These are phyloP conservation scores for Neofusicoccum cordaticola DNA, from an alignment of 2,329 filamentous ascomycete species.

Conservation along the genomic window DNA sequence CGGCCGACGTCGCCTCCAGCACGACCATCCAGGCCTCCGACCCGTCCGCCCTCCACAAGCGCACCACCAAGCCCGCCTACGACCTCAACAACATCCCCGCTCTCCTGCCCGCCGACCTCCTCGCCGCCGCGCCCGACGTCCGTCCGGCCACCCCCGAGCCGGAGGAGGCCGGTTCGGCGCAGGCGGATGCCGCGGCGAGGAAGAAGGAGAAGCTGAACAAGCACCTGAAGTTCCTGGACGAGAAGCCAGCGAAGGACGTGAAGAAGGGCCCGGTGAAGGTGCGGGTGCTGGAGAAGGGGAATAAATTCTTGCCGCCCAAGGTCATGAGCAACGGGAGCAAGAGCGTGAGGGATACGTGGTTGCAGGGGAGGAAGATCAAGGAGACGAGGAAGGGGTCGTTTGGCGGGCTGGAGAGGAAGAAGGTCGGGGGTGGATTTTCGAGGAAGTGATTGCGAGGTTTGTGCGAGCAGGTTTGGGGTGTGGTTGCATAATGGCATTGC, in stretches of 20 bases:
- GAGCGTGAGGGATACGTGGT: slow-evolving; percentile 39
- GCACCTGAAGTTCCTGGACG: slow-evolving; percentile 48
- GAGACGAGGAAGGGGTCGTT: slow-evolving; percentile 20
- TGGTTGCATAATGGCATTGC: background rate
- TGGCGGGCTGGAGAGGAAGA: slow-evolving; percentile 28
- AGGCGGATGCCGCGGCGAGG: slow-evolving; percentile 30
- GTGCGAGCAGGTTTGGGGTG: background rate
- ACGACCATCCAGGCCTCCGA: slow-evolving; percentile 15
- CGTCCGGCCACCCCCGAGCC: slow-evolving; percentile 46
- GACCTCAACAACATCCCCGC: slow-evolving; percentile 43
- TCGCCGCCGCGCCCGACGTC: slow-evolving; percentile 45
- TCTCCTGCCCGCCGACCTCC: slow-evolving; percentile 51
- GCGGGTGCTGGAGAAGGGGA: slow-evolving; percentile 46
- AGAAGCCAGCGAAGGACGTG: slow-evolving; percentile 49
- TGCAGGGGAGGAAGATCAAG: slow-evolving; percentile 39
- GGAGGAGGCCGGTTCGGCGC: slow-evolving; percentile 26
- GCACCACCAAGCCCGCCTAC: slow-evolving; percentile 18
- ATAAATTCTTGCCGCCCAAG: slow-evolving; percentile 44
- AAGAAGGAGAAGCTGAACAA: slow-evolving; percentile 46
- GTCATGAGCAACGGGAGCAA: slow-evolving; percentile 38
- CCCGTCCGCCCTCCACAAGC: background rate
- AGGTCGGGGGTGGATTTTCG: slow-evolving; percentile 29
- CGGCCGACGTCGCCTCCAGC: slow-evolving; percentile 12
- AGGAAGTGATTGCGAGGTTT: slow-evolving; percentile 18
- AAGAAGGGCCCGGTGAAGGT: slow-evolving; percentile 49